A percentile compares a stretch with the other conserved stretches of the same genome.
phyloP scores from a whole-genome alignment of 768 basidiomycete genomes.

The Megacollybia marginata region DNA sequence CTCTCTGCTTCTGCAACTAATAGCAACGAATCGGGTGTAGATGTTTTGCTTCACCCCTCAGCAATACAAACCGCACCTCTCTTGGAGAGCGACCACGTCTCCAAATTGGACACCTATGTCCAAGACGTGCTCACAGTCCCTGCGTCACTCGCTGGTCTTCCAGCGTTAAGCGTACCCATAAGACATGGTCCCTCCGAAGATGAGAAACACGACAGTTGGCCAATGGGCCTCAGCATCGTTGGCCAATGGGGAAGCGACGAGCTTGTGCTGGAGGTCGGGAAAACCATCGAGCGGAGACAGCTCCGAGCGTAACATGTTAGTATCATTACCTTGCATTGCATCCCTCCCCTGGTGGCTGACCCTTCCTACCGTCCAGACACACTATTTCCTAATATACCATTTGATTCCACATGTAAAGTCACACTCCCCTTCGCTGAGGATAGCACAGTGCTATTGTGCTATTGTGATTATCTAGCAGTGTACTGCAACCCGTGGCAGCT shows the following conservation, averaged over 20 bases:
- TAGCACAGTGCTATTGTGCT: too few species aligned
- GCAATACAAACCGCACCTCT: conserved; percentile 79
- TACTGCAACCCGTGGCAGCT: too few species aligned
- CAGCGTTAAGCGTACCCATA: conserved; percentile 69
- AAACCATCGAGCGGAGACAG: conserved; percentile 25
- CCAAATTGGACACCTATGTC: conserved; percentile 53
- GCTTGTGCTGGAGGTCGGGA: conserved; percentile 48
- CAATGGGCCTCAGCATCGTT: conserved; percentile 74
- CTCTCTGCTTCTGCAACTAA: conserved; percentile 19
- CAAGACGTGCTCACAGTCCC: conserved; percentile 93
- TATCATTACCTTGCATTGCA: too few species aligned
- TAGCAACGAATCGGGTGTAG: conserved; percentile 36
- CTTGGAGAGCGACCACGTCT: conserved; percentile 22
- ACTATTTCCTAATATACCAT: too few species aligned
- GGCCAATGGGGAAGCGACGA: conserved; percentile 84
- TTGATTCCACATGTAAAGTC: too few species aligned
- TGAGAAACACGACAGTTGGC: conserved; percentile 59
- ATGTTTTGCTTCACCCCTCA: conserved; percentile 82
- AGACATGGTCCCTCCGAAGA: conserved; percentile 22
- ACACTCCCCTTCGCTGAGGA: too few species aligned
- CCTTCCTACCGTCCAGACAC: too few species aligned
- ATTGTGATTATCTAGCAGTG: too few species aligned
- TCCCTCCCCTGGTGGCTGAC: too few species aligned
- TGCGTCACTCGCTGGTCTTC: conserved; percentile 84
- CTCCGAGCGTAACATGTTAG: too few species aligned